Evolutionary conservation across 805 yeast species (phyloP).

Genomic region (Schizosaccharomyces osmophilus): DNA sequence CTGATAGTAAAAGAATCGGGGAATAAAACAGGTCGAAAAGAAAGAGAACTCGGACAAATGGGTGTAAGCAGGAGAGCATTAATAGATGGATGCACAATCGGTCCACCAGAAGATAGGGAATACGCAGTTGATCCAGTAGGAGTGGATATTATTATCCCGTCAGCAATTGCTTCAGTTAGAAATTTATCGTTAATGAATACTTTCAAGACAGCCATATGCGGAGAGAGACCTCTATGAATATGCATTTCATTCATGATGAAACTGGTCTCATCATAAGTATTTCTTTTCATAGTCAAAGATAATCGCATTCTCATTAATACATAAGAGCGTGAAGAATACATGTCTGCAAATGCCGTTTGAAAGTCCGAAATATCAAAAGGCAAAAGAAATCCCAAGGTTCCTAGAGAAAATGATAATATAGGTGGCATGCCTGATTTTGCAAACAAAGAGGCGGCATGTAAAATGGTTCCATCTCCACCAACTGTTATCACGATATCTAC

Average conservation of each 20-base stretch:
- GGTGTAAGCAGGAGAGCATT: constrained; percentile 85
- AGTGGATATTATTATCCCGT: constrained; percentile 38
- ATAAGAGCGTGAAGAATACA: constrained; percentile 21
- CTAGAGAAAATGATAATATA: constrained; percentile 40
- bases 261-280: constrained; percentile 7
- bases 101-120: constrained; percentile 84
- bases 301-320: constrained; percentile 27
- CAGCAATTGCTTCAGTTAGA: constrained; percentile 18
- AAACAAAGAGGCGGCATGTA: constrained; percentile 28
- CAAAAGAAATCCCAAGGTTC: constrained; percentile 67
- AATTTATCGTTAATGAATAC: not conserved
- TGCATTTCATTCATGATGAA: constrained; percentile 1
- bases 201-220: constrained; percentile 1
- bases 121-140: constrained; percentile 81
- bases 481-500: not conserved
- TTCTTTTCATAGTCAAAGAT: constrained; percentile 18
- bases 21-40: constrained; percentile 71
- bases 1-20: constrained; percentile 37
- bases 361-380: constrained; percentile 27
- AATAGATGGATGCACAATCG: constrained; percentile 81
- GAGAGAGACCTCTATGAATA: constrained; percentile 5
- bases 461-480: constrained; percentile 93
- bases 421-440: constrained; percentile 66
- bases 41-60: constrained; percentile 82
- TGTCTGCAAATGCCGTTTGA: constrained; percentile 15